Evolutionary conservation across 768 basidiomycete genomes (phyloP).

Genomic region (Hypholoma fasciculare): DNA sequence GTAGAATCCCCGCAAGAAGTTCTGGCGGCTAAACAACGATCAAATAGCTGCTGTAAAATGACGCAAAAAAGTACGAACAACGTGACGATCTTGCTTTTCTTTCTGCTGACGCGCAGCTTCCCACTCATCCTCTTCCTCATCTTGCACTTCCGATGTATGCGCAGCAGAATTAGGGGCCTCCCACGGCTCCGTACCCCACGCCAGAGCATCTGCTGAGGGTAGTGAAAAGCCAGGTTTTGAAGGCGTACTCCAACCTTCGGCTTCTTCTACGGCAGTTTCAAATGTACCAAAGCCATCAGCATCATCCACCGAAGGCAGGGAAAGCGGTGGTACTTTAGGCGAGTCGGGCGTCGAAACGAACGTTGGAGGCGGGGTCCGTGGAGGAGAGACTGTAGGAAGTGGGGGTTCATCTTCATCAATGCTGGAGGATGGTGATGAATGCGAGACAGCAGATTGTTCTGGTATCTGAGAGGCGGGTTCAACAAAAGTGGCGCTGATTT

Average conservation of each 20-base stretch:
- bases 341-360: not conserved
- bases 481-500: conserved; percentile 11
- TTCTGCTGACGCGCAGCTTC: conserved; percentile 59
- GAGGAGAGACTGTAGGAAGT: not conserved
- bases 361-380: not conserved
- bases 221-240: conserved; percentile 23
- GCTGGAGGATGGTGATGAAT: not conserved
- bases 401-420: not conserved
- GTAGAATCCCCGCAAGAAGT: conserved; percentile 55
- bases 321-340: not conserved
- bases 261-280: conserved; percentile 41
- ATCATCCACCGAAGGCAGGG: conserved; percentile 27
- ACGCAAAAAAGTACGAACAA: conserved; percentile 49
- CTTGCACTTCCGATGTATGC: conserved; percentile 12
- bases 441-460: not conserved
- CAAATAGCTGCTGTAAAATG: conserved; percentile 16
- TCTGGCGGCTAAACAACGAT: conserved; percentile 59
- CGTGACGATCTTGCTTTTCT: conserved; percentile 57
- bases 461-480: conserved; percentile 2
- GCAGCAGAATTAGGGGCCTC: conserved; percentile 20
- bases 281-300: conserved; percentile 64
- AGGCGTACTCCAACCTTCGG: conserved; percentile 38
- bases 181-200: conserved; percentile 46
- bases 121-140: conserved; percentile 61
- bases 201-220: conserved; percentile 24